These are phyloP conservation scores for Leccinum pachyderme DNA, from an alignment of 1,284 basidiomycete genomes.

Conservation along the genomic window DNA sequence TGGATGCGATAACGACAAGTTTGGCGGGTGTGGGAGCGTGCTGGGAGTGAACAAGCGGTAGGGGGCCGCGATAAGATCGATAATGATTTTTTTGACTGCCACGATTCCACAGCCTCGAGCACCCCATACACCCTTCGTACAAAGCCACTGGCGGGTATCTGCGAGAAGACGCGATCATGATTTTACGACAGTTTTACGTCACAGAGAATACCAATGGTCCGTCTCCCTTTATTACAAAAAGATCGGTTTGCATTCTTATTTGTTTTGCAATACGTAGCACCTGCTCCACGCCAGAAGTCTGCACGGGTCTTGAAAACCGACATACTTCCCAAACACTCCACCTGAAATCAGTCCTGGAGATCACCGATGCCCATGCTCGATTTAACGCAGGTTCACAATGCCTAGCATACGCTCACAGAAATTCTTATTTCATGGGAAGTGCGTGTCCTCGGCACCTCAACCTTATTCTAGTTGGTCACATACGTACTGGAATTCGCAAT, in stretches of 20 bases:
- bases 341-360: constrained; percentile 5
- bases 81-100: constrained; percentile 9
- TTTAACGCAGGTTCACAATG: neutral
- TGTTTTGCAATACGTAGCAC: constrained; percentile 49
- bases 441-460: neutral
- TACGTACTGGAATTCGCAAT: constrained; percentile 3
- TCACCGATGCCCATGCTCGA: neutral
- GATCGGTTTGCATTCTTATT: constrained; percentile 3
- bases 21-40: constrained; percentile 97
- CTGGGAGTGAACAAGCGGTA: constrained; percentile 81
- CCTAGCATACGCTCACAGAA: neutral
- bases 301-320: constrained; percentile 75
- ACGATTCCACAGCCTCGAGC: constrained; percentile 45
- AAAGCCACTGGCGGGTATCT: constrained; percentile 79
- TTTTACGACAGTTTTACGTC: constrained; percentile 92
- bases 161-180: constrained; percentile 93
- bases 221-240: constrained; percentile 21
- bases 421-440: neutral
- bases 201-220: constrained; percentile 92
- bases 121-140: constrained; percentile 76
- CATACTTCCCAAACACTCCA: constrained; percentile 37
- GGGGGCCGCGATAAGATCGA: constrained; percentile 25
- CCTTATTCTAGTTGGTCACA: neutral
- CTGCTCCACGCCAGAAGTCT: constrained; percentile 70
- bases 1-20: constrained; percentile 95